These are phyloP conservation scores for Filosporella fistucella DNA, from an alignment of 495 filamentous ascomycete species.

Conservation along the genomic window DNA sequence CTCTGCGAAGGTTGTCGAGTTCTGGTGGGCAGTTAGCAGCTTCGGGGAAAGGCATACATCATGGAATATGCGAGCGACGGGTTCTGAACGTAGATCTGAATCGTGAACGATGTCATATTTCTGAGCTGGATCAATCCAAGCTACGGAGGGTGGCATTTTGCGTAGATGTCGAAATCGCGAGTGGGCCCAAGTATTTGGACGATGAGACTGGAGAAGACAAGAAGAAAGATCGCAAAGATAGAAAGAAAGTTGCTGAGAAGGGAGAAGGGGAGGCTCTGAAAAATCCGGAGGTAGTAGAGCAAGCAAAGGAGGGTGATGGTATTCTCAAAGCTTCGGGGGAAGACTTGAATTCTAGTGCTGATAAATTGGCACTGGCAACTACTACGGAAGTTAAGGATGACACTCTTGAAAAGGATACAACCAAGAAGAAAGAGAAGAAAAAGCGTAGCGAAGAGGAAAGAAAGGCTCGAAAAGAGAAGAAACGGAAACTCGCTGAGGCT, in stretches of 20 bases:
- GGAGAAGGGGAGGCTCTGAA: constrained; percentile 68
- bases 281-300: constrained; percentile 45
- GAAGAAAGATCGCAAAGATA: constrained; percentile 49
- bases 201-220: constrained; percentile 29
- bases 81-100: constrained; percentile 82
- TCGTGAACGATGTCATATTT: constrained; percentile 73
- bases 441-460: constrained; percentile 85
- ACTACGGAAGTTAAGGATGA: constrained; percentile 32
- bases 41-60: constrained; percentile 35
- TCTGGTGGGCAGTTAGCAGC: constrained; percentile 48
- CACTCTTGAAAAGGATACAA: constrained; percentile 42
- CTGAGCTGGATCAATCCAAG: constrained; percentile 75
- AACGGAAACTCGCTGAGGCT: constrained; percentile 70
- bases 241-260: constrained; percentile 63
- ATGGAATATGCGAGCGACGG: constrained; percentile 63
- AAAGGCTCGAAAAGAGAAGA: constrained; percentile 81
- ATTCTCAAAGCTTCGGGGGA: constrained; percentile 42
- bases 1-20: constrained; percentile 75
- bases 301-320: constrained; percentile 52
- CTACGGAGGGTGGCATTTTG: constrained; percentile 87
- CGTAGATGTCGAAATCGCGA: constrained; percentile 94
- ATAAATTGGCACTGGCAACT: constrained; percentile 24
- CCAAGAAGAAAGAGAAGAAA: constrained; percentile 83
- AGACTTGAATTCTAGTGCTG: constrained; percentile 26
- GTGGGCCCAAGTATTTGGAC: constrained; percentile 49